Evolutionary conservation across 371 early-diverging fungal species (phyloP).

Genomic region (Mucor indicus): DNA sequence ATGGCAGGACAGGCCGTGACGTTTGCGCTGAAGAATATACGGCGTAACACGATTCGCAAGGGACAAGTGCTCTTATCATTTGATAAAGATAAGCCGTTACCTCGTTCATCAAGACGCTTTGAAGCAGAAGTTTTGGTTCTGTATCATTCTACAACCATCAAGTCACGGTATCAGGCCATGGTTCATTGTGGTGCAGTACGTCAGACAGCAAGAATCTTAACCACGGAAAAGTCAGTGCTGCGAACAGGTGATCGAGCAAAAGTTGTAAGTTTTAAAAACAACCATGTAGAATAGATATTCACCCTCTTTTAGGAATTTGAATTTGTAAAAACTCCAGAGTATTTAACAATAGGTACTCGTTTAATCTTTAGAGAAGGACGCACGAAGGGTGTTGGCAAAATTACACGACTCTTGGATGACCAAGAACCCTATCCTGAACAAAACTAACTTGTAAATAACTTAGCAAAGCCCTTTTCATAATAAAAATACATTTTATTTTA

Average conservation of each 20-base stretch:
- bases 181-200: slow-evolving; percentile 88
- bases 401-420: slow-evolving; percentile 40
- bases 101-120: slow-evolving; percentile 72
- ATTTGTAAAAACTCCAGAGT: slow-evolving; percentile 85
- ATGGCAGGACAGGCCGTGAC: slow-evolving; percentile 84
- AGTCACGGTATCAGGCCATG: slow-evolving; percentile 90
- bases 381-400: slow-evolving; percentile 91
- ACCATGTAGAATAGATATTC: background rate
- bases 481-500: slow-evolving; percentile 7
- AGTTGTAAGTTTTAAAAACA: slow-evolving; percentile 48
- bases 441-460: too few relatives aligned
- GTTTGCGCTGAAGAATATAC: slow-evolving; percentile 84
- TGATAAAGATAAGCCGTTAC: slow-evolving; percentile 52
- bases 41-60: slow-evolving; percentile 75
- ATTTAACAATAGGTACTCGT: slow-evolving; percentile 69
- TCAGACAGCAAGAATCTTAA: slow-evolving; percentile 83
- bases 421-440: too few relatives aligned
- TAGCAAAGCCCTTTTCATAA: background rate
- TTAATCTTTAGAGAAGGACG: slow-evolving; percentile 86
- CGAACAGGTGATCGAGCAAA: slow-evolving; percentile 87
- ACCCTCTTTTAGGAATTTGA: slow-evolving; percentile 49
- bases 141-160: slow-evolving; percentile 90
- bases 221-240: slow-evolving; percentile 68
- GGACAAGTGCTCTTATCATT: slow-evolving; percentile 82
- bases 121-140: slow-evolving; percentile 90